Percentiles rank a stretch among this genome's conserved stretches.
phyloP scores from a whole-genome alignment of 805 yeast species.

The Teunomyces stri region DNA sequence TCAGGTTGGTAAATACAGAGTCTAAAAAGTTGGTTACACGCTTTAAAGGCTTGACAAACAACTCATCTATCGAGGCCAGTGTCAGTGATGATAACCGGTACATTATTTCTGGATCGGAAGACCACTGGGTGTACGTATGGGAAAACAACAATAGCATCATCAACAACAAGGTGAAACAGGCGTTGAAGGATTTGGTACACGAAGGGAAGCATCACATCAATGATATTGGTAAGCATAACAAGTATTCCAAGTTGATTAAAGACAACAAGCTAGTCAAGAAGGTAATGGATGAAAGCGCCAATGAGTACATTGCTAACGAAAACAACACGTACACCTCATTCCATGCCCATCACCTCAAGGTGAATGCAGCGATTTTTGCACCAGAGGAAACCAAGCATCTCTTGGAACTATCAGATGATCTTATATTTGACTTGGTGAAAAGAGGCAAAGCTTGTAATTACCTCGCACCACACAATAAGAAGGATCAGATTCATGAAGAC shows the following conservation, averaged over 20 bases:
- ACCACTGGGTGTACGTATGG: constrained; percentile 88
- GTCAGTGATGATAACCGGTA: constrained; percentile 54
- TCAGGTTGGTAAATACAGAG: constrained; percentile 61
- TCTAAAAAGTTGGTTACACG: constrained; percentile 58
- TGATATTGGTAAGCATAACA: constrained; percentile 28
- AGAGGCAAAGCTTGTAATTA: constrained; percentile 16
- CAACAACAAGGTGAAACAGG: constrained; percentile 35
- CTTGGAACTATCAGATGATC: constrained; percentile 73
- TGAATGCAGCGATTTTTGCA: constrained; percentile 76
- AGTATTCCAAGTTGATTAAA: constrained; percentile 25
- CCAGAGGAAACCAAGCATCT: constrained; percentile 65
- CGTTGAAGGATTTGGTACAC: constrained; percentile 32
- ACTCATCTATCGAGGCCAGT: constrained; percentile 68
- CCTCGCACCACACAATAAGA: constrained; percentile 5
- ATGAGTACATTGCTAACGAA: constrained; percentile 38
- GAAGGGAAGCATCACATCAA: constrained; percentile 34
- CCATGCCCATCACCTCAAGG: constrained; percentile 72
- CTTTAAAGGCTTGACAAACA: constrained; percentile 72
- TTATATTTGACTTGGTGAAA: constrained; percentile 60
- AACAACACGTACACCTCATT: constrained; percentile 65
- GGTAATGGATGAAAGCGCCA: constrained; percentile 21
- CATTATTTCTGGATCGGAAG: constrained; percentile 81
- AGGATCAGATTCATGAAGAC: constrained; percentile 10
- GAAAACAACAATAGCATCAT: constrained; percentile 42
- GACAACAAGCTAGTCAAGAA: constrained; percentile 28